phyloP scores from a whole-genome alignment of 169 alveolate genomes.

The Babesia gibsoni region DNA sequence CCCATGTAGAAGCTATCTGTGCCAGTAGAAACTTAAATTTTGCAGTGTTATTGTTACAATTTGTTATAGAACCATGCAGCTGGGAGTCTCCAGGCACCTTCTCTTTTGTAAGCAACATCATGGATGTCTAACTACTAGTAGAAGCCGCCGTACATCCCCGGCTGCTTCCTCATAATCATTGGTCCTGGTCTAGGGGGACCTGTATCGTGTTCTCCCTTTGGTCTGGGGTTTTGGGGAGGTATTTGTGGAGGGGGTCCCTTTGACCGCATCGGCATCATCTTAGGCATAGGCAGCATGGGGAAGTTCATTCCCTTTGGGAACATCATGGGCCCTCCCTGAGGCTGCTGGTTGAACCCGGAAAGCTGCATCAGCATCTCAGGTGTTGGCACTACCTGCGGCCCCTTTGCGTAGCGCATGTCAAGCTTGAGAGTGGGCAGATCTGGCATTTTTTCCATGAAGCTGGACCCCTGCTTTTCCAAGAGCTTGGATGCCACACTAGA shows the following conservation, averaged over 20 bases:
- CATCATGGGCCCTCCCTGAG: neutral
- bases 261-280: neutral
- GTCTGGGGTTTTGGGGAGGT: neutral
- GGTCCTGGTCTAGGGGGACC: neutral
- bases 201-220: neutral
- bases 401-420: constrained; percentile 27
- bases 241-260: neutral
- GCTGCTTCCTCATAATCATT: constrained; percentile 13
- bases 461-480: neutral
- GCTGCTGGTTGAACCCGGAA: neutral
- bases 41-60: neutral
- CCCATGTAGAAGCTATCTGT: constrained; percentile 22
- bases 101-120: neutral
- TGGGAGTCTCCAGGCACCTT: neutral
- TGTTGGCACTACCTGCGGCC: neutral
- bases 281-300: constrained; percentile 16
- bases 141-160: neutral
- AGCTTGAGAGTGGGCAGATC: constrained; percentile 4
- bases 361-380: constrained; percentile 11
- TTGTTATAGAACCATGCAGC: neutral
- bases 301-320: constrained; percentile 23
- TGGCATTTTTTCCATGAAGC: neutral
- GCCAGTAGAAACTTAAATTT: constrained; percentile 2
- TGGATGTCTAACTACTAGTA: neutral
- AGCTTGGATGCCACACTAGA: constrained; percentile 8